Base-by-base conservation (phyloP, 2,329 filamentous ascomycete genomes). In the Trichophyton simii region DNA sequence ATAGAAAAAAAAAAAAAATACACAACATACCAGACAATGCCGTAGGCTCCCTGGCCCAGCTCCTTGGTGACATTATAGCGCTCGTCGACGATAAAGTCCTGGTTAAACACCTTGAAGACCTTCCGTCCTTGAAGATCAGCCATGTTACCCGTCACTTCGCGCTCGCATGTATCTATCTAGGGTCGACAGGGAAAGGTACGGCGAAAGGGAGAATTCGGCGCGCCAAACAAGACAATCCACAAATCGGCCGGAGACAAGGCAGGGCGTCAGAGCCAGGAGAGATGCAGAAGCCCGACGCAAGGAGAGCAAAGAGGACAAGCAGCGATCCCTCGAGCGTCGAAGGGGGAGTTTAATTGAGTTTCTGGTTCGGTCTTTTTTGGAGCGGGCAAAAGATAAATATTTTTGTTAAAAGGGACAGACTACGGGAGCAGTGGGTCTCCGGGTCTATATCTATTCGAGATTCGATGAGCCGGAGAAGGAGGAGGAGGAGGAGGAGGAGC, bases 71-170 rank as follows among this genome's bases (percentile, higher is more conserved):
- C 94, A 67, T 89, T 96, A 79, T 99, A 99, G 70, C 92, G 87
- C 77, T 97, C 92, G 74, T 97, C 94, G 72, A 97, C 94, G 69
- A 96, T 86, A 74, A 99, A 99, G 80, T 99, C 94, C 74, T 99
- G 94, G 82, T 96, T 96, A 80, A 99, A 99, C 75, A 99, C 91
- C 86, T 95, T 96, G 83, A 96, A 96, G 76, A 92, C 84, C 83
- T 96, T 96, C 77, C 91, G 87, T 72, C 85, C 85, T 65, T 79
- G 77, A 64, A 85, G 75, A 69, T 85, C 82, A 67, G 79, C 75
- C 83, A 86, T 86, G 13, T 57, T 57, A 34, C 31, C 22, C 50
- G 50, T 54, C 70, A 54, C 25, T 54, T 54, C 50, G 50, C 62
- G 72, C 57, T 44, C 52, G 22, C 54, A 58, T 44, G 59, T 50